phyloP scores from a whole-genome alignment of 2,329 filamentous ascomycete genomes.

The Penicillium sp. region DNA sequence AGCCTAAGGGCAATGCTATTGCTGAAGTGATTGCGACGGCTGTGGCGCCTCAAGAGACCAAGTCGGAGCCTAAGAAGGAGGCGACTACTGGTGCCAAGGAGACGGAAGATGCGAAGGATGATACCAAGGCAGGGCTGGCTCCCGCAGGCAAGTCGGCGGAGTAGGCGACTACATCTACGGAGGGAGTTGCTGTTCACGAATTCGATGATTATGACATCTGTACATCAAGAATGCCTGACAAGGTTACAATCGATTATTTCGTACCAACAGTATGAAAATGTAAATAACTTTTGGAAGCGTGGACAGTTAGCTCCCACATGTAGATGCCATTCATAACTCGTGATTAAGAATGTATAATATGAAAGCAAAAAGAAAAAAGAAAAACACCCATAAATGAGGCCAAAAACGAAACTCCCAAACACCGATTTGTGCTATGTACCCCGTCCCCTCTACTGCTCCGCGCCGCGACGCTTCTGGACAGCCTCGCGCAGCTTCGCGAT shows the following conservation, averaged over 20 bases:
- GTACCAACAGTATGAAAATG: background rate
- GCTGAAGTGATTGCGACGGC: slow-evolving; percentile 4
- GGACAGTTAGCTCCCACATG: background rate
- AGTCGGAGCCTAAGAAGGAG: slow-evolving; percentile 3
- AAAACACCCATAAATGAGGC: background rate
- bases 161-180: slow-evolving; percentile 6
- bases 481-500: slow-evolving; percentile 71
- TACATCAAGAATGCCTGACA: slow-evolving; percentile 10
- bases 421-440: slow-evolving; percentile 11
- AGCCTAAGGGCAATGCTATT: slow-evolving; percentile 1
- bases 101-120: slow-evolving; percentile 9
- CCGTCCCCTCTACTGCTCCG: slow-evolving; percentile 7
- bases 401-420: slow-evolving; percentile 12
- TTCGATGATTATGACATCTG: slow-evolving; percentile 14
- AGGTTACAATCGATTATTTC: slow-evolving; percentile 1
- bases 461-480: slow-evolving; percentile 55
- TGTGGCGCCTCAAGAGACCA: background rate
- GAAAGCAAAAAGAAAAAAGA: background rate
- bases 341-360: slow-evolving; percentile 16
- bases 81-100: background rate
- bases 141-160: slow-evolving; percentile 7
- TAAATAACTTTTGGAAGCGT: slow-evolving; percentile 2
- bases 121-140: slow-evolving; percentile 4
- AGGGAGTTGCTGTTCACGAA: slow-evolving; percentile 11
- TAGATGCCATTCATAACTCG: slow-evolving; percentile 18